Conservation (phyloP, 768 basidiomycete genomes). For the Gymnopilus junonius region DNA sequence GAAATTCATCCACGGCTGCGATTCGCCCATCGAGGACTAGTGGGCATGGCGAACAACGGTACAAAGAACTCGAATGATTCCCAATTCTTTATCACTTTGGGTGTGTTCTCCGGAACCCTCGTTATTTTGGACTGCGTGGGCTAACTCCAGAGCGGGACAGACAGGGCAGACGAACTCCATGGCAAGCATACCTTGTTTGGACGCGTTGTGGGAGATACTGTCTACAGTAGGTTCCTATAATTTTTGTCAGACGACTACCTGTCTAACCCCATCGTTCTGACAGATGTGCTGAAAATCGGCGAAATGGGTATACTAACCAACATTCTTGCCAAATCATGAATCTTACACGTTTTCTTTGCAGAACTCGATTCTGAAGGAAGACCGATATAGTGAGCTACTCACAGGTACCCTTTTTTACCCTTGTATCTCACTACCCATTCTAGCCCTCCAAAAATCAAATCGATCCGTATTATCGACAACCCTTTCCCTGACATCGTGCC, state of each 20-base stretch:
- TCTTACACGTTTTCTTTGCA: conserved; percentile 29
- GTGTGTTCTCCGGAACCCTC: conserved; percentile 41
- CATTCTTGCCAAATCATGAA: background rate
- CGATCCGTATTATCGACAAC: conserved; percentile 85
- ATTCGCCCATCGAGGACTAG: conserved; percentile 87
- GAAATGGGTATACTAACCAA: conserved; percentile 67
- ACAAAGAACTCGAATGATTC: conserved; percentile 89
- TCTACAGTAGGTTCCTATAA: conserved; percentile 70
- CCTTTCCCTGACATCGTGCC: conserved; percentile 96
- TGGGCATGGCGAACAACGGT: conserved; percentile 94
- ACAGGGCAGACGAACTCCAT: conserved; percentile 90
- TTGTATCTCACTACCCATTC: background rate
- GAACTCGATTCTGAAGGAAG: conserved; percentile 76
- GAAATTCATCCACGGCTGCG: conserved; percentile 92
- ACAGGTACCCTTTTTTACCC: background rate
- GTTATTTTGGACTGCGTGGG: background rate
- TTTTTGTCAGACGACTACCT: background rate
- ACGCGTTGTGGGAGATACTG: conserved; percentile 83
- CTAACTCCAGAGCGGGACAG: conserved; percentile 38
- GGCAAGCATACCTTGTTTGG: conserved; percentile 96
- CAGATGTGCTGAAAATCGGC: conserved; percentile 92
- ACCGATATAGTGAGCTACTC: conserved; percentile 73
- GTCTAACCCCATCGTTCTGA: background rate
- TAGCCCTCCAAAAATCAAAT: conserved; percentile 92
- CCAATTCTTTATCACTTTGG: conserved; percentile 94